These are phyloP conservation scores for Helicostylum pulchrum DNA, from an alignment of 192 early-diverging fungal species.

Conservation along the genomic window DNA sequence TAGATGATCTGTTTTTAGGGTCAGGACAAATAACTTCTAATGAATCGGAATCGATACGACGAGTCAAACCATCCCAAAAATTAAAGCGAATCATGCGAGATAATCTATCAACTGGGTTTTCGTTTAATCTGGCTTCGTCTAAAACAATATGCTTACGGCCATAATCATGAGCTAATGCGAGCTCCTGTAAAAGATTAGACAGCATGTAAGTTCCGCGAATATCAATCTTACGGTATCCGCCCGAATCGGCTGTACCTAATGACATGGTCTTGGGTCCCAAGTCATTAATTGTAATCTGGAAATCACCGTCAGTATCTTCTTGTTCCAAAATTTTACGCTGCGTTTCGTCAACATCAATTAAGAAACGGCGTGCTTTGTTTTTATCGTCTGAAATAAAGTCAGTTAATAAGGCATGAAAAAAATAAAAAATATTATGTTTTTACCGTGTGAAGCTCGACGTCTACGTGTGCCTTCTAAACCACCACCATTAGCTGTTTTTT, in stretches of 20 bases:
- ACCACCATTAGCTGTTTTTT: background rate
- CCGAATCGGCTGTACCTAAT: conserved; percentile 81
- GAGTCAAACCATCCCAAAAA: conserved; percentile 94
- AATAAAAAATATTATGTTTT: background rate
- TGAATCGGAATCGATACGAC: conserved; percentile 76
- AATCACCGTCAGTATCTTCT: conserved; percentile 94
- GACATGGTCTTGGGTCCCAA: conserved; percentile 85
- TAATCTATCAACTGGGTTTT: conserved; percentile 91
- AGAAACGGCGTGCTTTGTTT: conserved; percentile 64
- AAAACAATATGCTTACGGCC: conserved; percentile 83
- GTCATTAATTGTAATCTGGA: conserved; percentile 93
- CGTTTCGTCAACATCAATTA: conserved; percentile 84
- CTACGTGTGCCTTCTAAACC: conserved; percentile 17
- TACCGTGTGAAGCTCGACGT: conserved; percentile 43
- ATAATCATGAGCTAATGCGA: conserved; percentile 85
- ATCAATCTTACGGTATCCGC: conserved; percentile 84
- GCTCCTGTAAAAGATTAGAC: conserved; percentile 91
- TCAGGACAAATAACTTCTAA: conserved; percentile 89
- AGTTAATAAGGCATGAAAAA: background rate
- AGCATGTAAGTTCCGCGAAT: conserved; percentile 93
- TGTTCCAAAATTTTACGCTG: conserved; percentile 78
- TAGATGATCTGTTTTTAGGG: conserved; percentile 81
- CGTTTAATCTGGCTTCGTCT: conserved; percentile 82
- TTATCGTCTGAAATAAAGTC: conserved; percentile 50
- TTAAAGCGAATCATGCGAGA: conserved; percentile 84